Percentiles rank a stretch among this genome's conserved stretches.
Conservation (phyloP, 768 basidiomycete genomes). For the Suillus hirtellus region DNA sequence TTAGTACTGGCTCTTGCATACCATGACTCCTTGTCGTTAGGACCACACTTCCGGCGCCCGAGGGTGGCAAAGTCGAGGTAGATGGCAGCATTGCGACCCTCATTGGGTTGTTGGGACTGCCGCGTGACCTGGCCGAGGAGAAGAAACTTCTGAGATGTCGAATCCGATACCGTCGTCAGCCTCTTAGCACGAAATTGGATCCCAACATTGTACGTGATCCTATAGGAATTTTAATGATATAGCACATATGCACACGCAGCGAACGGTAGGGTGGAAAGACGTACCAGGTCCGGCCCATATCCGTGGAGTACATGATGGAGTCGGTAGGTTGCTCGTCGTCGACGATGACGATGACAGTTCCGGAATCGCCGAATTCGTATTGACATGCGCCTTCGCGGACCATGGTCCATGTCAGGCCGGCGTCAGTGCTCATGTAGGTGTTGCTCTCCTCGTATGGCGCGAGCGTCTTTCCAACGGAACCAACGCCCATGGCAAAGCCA, state of each 20-base stretch:
- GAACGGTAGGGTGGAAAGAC: slow-evolving; percentile 24
- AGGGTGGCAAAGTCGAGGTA: slow-evolving; percentile 82
- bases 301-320: slow-evolving; percentile 72
- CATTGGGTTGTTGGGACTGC: slow-evolving; percentile 49
- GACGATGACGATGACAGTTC: slow-evolving; percentile 74
- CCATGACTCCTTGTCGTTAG: slow-evolving; percentile 84
- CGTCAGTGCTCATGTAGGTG: slow-evolving; percentile 91
- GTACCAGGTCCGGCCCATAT: slow-evolving; percentile 83
- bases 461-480: slow-evolving; percentile 73
- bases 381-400: slow-evolving; percentile 75
- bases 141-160: slow-evolving; percentile 95
- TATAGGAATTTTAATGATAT: slow-evolving; percentile 30
- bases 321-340: slow-evolving; percentile 83
- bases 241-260: not conserved
- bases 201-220: slow-evolving; percentile 71
- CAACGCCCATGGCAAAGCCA: slow-evolving; percentile 94
- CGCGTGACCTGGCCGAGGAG: slow-evolving; percentile 77
- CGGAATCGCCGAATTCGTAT: slow-evolving; percentile 95
- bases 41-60: slow-evolving; percentile 64
- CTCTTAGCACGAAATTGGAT: slow-evolving; percentile 69
- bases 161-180: slow-evolving; percentile 90
- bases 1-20: slow-evolving; percentile 65
- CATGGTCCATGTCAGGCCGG: slow-evolving; percentile 86
- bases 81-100: slow-evolving; percentile 68
- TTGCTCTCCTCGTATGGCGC: slow-evolving; percentile 82